Evolutionary conservation across 495 filamentous ascomycete genomes (phyloP).

Genomic region (Pyronema domesticum): DNA sequence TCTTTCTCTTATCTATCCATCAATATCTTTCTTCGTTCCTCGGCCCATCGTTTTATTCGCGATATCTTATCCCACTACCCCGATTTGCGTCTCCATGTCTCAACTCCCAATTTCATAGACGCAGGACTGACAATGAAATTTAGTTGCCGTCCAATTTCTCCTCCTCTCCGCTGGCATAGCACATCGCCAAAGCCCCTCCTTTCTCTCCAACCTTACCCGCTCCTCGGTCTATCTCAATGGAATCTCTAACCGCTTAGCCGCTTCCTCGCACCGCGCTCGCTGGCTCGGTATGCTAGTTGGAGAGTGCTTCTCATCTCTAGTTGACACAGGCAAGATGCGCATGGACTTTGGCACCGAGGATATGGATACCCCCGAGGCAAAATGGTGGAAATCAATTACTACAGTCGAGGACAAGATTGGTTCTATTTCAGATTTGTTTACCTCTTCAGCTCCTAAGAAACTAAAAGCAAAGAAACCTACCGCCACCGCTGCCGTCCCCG

Average conservation of each 20-base stretch:
- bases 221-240: conserved; percentile 55
- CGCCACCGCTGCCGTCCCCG: background rate
- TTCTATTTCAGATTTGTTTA: conserved; percentile 33
- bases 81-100: no score
- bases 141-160: conserved; percentile 61
- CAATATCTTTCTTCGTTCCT: no score
- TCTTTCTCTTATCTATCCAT: background rate
- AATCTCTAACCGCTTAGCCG: conserved; percentile 71
- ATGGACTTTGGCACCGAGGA: conserved; percentile 79
- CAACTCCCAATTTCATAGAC: no score
- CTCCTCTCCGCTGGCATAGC: conserved; percentile 63
- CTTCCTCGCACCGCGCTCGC: conserved; percentile 54
- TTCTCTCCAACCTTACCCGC: conserved; percentile 44
- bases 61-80: background rate
- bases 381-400: conserved; percentile 57
- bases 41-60: background rate
- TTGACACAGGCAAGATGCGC: conserved; percentile 52
- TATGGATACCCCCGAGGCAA: conserved; percentile 49
- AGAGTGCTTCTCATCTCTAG: conserved; percentile 58
- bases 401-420: conserved; percentile 47
- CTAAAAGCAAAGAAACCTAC: conserved; percentile 8
- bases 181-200: conserved; percentile 40
- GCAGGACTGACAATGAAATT: background rate
- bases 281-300: conserved; percentile 84
- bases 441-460: conserved; percentile 9